A percentile compares a stretch with the other conserved stretches of the same genome.
These are phyloP conservation scores for Staphylotrichum tortipilum DNA, from an alignment of 495 filamentous ascomycete genomes.

Conservation along the genomic window DNA sequence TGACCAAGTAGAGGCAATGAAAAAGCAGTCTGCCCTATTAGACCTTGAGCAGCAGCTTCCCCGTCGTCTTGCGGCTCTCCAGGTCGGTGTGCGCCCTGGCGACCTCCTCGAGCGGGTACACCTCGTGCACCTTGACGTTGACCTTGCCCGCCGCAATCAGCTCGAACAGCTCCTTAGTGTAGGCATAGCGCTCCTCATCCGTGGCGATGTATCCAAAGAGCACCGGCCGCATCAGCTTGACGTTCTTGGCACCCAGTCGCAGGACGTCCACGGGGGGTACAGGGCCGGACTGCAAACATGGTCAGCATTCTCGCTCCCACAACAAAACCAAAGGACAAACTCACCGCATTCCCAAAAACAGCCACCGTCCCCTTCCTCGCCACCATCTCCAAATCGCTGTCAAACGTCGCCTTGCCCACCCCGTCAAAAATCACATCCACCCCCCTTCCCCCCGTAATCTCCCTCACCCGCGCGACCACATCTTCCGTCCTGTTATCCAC, in stretches of 20 bases:
- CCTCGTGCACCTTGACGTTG: slow-evolving; percentile 66
- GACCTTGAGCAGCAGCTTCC: slow-evolving; percentile 58
- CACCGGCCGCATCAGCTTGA: slow-evolving; percentile 66
- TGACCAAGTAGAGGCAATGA: not conserved
- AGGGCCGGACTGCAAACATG: slow-evolving; percentile 44
- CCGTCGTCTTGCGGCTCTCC: slow-evolving; percentile 73
- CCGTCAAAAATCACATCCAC: slow-evolving; percentile 81
- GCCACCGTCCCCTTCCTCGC: slow-evolving; percentile 77
- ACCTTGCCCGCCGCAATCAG: slow-evolving; percentile 60
- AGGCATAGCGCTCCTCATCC: slow-evolving; percentile 65
- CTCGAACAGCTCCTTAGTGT: slow-evolving; percentile 63
- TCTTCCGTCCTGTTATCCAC: slow-evolving; percentile 65
- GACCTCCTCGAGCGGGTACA: slow-evolving; percentile 74
- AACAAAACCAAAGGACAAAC: not conserved
- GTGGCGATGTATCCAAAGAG: slow-evolving; percentile 69
- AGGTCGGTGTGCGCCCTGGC: slow-evolving; percentile 71
- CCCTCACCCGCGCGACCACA: slow-evolving; percentile 54
- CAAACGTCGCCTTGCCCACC: slow-evolving; percentile 83
- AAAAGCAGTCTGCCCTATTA: not conserved
- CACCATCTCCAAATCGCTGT: slow-evolving; percentile 66
- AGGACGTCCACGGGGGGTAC: slow-evolving; percentile 66
- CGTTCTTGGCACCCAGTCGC: slow-evolving; percentile 66
- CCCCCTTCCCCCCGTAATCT: slow-evolving; percentile 63
- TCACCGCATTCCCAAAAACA: slow-evolving; percentile 78
- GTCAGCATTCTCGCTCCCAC: not conserved